Conservation (phyloP, 192 early-diverging fungal genomes). For the Backusella tarrabulga region DNA sequence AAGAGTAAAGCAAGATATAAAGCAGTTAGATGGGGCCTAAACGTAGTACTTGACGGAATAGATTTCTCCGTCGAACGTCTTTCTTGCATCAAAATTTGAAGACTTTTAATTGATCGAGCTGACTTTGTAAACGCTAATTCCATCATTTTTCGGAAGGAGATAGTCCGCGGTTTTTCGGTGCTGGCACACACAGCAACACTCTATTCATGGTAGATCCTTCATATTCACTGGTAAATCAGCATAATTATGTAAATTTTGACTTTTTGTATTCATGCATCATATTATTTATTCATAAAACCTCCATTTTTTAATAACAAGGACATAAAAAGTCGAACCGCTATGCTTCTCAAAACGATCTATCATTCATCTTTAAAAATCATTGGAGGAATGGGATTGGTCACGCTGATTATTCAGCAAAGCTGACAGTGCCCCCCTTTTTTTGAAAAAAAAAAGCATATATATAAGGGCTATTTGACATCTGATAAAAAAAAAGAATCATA, state of each 20-base stretch:
- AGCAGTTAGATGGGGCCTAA: not conserved
- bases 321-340: not conserved
- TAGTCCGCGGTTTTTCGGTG: not conserved
- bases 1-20: not conserved
- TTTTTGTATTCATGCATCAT: not conserved
- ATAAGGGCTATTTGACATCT: not conserved
- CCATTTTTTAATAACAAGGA: not conserved
- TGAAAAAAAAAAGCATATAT: not conserved
- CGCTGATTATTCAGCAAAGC: not conserved
- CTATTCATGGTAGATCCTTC: not conserved
- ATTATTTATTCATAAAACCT: not conserved
- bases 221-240: not conserved
- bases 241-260: not conserved
- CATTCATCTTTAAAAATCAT: not conserved
- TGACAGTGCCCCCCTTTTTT: not conserved
- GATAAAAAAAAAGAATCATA: not conserved
- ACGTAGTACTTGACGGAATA: not conserved
- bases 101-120: not conserved
- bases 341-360: not conserved
- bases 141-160: not conserved
- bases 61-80: not conserved
- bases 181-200: not conserved
- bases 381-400: not conserved
- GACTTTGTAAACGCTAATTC: not conserved
- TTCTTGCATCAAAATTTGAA: not conserved